phyloP scores from a whole-genome alignment of 768 basidiomycete genomes.

The Leccinum barrowsii region DNA sequence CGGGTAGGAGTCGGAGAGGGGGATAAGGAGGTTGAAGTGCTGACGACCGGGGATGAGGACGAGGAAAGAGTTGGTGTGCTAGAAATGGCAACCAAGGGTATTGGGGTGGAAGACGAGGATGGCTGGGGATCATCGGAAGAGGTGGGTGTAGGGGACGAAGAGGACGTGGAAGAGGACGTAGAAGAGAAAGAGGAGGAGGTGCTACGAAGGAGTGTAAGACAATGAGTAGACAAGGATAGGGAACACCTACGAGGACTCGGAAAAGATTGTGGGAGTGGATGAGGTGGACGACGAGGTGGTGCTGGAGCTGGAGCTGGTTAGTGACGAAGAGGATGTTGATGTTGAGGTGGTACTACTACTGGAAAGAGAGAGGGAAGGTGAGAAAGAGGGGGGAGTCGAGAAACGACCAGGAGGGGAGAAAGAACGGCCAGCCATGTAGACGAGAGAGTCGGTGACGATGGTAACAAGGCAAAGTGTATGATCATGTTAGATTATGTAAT shows the following conservation, averaged over 20 bases:
- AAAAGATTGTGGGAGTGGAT: neutral
- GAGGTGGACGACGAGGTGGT: neutral
- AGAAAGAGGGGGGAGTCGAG: neutral
- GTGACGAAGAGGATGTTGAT: neutral
- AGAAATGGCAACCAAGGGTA: neutral
- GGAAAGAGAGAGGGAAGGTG: neutral
- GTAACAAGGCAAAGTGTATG: no score
- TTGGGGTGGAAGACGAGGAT: neutral
- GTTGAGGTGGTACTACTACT: neutral
- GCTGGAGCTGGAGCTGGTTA: neutral
- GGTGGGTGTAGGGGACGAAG: neutral
- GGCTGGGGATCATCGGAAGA: neutral
- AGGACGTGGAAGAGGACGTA: neutral
- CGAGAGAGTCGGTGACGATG: no score
- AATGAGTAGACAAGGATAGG: neutral
- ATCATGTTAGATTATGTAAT: no score
- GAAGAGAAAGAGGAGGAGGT: neutral
- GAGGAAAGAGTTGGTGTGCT: neutral
- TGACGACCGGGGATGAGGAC: neutral
- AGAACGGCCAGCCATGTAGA: no score
- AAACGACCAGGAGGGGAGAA: no score
- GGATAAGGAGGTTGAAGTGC: neutral
- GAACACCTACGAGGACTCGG: constrained; percentile 8
- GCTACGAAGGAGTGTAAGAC: constrained; percentile 1
- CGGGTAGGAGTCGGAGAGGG: constrained; percentile 15